A percentile compares a stretch with the other conserved stretches of the same genome.
Conservation (phyloP, 495 filamentous ascomycete genomes). For the Penicillium cataractarum region DNA sequence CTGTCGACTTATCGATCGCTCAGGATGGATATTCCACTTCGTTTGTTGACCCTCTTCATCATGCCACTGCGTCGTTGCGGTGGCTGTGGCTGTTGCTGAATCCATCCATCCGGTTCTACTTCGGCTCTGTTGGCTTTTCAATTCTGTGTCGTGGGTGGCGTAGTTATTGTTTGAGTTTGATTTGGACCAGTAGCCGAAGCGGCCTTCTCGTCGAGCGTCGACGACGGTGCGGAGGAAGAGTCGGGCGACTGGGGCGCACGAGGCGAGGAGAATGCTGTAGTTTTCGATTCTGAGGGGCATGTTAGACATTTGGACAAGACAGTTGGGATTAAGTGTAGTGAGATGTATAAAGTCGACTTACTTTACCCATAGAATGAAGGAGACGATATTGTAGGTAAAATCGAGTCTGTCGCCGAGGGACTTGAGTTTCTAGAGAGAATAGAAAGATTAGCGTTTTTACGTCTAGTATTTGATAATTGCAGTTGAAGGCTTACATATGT, state of each 20-base stretch:
- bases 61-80: conserved; percentile 15
- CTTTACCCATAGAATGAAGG: conserved; percentile 45
- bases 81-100: conserved; percentile 20
- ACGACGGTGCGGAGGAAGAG: conserved; percentile 36
- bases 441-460: background rate
- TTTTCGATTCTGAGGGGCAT: conserved; percentile 37
- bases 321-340: background rate
- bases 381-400: conserved; percentile 43
- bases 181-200: conserved; percentile 34
- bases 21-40: conserved; percentile 18
- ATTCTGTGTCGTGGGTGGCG: conserved; percentile 21
- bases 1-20: conserved; percentile 22
- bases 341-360: conserved; percentile 17
- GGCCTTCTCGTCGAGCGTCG: conserved; percentile 27
- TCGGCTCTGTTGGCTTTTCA: conserved; percentile 14
- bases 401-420: conserved; percentile 33
- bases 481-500: conserved; percentile 33
- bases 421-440: conserved; percentile 31
- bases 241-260: conserved; percentile 37
- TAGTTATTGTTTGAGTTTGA: conserved; percentile 26
- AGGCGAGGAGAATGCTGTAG: conserved; percentile 41
- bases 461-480: background rate
- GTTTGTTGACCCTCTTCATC: conserved; percentile 23
- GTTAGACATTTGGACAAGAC: background rate
- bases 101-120: conserved; percentile 26